Conservation (phyloP, 306 rosid genomes). For the Abrus precatorius region DNA sequence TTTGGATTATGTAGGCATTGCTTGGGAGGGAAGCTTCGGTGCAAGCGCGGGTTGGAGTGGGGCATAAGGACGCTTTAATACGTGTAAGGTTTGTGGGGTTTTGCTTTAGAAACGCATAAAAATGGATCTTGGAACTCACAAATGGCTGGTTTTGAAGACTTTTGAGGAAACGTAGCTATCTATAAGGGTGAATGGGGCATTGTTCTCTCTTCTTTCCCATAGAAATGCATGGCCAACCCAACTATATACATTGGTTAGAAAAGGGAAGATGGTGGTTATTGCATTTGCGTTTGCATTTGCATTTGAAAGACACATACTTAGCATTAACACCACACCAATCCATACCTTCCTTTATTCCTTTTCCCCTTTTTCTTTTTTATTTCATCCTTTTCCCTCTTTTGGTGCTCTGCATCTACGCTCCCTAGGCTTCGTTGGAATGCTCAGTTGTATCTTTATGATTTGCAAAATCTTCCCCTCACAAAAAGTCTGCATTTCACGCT, state of each 20-base stretch:
- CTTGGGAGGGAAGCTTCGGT: conserved; percentile 52
- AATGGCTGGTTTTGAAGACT: conserved; percentile 36
- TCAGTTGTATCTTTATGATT: conserved; percentile 30
- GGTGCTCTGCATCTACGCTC: conserved; percentile 29
- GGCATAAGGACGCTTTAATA: conserved; percentile 31
- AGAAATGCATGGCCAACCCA: conserved; percentile 40
- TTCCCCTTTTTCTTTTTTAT: neutral
- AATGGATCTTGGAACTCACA: conserved; percentile 42
- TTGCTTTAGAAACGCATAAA: conserved; percentile 20
- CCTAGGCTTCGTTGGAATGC: neutral
- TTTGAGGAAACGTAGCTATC: conserved; percentile 44
- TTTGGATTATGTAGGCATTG: conserved; percentile 17
- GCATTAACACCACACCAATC: neutral
- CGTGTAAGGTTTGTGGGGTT: conserved; percentile 38
- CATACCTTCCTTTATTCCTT: conserved; percentile 27
- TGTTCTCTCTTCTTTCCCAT: neutral
- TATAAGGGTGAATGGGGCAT: conserved; percentile 25
- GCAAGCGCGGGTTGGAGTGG: neutral
- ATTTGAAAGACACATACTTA: conserved; percentile 20
- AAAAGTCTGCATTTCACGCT: neutral
- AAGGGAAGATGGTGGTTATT: conserved; percentile 28
- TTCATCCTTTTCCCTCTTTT: neutral
- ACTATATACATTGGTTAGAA: conserved; percentile 7
- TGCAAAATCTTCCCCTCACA: conserved; percentile 16
- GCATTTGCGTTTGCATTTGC: neutral